These are phyloP conservation scores for Hypoxylon sp. DNA, from an alignment of 2,329 filamentous ascomycete species.

Conservation along the genomic window DNA sequence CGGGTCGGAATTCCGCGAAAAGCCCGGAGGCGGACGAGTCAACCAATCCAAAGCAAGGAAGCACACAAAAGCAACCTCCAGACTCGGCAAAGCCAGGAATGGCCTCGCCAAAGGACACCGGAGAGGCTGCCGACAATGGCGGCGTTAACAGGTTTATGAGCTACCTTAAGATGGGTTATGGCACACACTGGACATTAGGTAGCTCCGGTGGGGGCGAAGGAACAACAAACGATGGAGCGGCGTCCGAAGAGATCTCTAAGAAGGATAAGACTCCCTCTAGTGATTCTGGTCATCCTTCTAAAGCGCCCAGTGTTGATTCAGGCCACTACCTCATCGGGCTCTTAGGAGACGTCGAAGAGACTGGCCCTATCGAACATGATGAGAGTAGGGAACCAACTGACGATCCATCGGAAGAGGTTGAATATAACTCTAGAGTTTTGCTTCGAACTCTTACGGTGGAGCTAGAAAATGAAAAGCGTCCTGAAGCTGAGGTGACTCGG, in stretches of 20 bases:
- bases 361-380: constrained; percentile 53
- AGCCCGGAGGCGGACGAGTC: constrained; percentile 17
- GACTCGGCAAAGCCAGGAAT: constrained; percentile 17
- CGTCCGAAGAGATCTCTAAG: constrained; percentile 28
- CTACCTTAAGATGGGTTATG: constrained; percentile 77
- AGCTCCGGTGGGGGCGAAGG: constrained; percentile 45
- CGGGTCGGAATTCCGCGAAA: constrained; percentile 29
- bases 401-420: constrained; percentile 54
- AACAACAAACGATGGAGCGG: constrained; percentile 16
- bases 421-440: constrained; percentile 69
- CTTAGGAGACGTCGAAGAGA: constrained; percentile 72
- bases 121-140: constrained; percentile 54
- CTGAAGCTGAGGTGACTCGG: constrained; percentile 62
- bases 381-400: constrained; percentile 47
- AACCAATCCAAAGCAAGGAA: constrained; percentile 20
- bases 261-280: constrained; percentile 21
- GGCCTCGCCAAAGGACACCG: constrained; percentile 30
- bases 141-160: constrained; percentile 71
- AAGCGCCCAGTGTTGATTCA: constrained; percentile 40
- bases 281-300: constrained; percentile 20
- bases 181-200: constrained; percentile 74
- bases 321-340: constrained; percentile 78
- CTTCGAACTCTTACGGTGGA: constrained; percentile 78
- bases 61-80: constrained; percentile 24
- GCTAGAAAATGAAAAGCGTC: constrained; percentile 63